phyloP scores from a whole-genome alignment of 352 stramenopile genomes.

The Pythium diclinum region DNA sequence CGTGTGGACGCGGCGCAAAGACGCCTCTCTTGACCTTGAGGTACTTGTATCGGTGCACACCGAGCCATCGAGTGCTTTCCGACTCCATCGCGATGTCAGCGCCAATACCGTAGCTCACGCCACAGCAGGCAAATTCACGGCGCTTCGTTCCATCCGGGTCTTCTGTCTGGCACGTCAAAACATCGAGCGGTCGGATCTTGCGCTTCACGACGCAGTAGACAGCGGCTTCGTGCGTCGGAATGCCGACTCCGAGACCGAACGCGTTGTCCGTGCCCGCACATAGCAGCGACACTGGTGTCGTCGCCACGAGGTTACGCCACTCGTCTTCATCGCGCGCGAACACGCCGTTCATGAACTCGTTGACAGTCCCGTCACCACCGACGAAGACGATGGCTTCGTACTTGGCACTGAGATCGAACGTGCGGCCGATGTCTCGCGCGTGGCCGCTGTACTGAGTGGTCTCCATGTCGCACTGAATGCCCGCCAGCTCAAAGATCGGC shows the following conservation, averaged over 20 bases:
- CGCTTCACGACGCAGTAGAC: constrained; percentile 82
- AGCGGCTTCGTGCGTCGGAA: constrained; percentile 54
- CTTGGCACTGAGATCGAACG: constrained; percentile 50
- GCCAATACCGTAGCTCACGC: constrained; percentile 70
- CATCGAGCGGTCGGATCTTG: constrained; percentile 76
- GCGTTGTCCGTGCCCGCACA: constrained; percentile 74
- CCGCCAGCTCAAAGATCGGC: constrained; percentile 52
- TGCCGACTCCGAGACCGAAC: constrained; percentile 72
- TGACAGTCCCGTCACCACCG: constrained; percentile 74
- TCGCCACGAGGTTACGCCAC: constrained; percentile 70
- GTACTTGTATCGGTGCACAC: constrained; percentile 69
- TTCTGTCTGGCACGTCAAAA: constrained; percentile 53
- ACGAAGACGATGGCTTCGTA: constrained; percentile 81
- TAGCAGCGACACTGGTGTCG: constrained; percentile 66
- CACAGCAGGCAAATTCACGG: constrained; percentile 72
- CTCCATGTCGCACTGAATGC: constrained; percentile 74
- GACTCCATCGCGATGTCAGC: constrained; percentile 76
- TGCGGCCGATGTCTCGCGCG: constrained; percentile 64
- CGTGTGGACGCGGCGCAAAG: constrained; percentile 45
- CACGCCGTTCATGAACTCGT: constrained; percentile 84
- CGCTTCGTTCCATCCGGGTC: constrained; percentile 43
- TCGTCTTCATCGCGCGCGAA: constrained; percentile 65
- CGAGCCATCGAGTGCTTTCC: constrained; percentile 63
- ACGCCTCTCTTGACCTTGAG: constrained; percentile 69
- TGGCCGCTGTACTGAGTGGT: constrained; percentile 72